phyloP scores from a whole-genome alignment of 306 rosid species.

The Prunus armeniaca region DNA sequence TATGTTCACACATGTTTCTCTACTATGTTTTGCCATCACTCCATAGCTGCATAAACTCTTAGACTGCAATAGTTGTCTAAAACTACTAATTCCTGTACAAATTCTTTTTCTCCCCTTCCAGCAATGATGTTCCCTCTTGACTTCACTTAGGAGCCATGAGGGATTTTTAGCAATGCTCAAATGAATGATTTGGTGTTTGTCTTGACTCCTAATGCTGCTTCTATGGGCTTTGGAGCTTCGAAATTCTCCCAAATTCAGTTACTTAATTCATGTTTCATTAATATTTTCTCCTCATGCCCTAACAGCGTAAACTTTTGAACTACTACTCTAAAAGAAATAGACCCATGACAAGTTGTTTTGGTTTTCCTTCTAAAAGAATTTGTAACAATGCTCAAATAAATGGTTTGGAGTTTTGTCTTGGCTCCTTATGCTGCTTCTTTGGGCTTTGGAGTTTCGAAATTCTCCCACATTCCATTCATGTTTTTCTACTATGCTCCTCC shows the following conservation, averaged over 20 bases:
- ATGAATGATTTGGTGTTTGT: neutral
- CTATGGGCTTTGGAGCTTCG: no score
- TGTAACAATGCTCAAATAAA: neutral
- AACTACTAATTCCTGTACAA: neutral
- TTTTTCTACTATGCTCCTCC: neutral
- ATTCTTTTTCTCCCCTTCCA: neutral
- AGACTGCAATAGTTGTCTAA: neutral
- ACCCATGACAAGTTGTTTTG: no score
- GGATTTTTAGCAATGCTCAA: neutral
- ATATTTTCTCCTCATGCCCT: no score
- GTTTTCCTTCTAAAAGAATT: neutral
- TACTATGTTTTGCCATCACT: no score
- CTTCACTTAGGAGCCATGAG: neutral
- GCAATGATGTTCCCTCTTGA: neutral
- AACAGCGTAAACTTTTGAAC: no score
- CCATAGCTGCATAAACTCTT: neutral
- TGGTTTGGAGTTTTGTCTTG: neutral
- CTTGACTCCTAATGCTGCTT: no score
- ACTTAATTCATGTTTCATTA: no score
- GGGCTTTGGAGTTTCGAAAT: neutral
- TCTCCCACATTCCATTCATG: neutral
- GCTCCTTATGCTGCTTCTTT: constrained; percentile 5
- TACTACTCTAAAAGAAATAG: no score
- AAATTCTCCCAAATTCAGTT: no score
- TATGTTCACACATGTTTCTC: neutral